These are phyloP conservation scores for Talaromyces sp. DNA, from an alignment of 2,329 filamentous ascomycete species.

Conservation along the genomic window DNA sequence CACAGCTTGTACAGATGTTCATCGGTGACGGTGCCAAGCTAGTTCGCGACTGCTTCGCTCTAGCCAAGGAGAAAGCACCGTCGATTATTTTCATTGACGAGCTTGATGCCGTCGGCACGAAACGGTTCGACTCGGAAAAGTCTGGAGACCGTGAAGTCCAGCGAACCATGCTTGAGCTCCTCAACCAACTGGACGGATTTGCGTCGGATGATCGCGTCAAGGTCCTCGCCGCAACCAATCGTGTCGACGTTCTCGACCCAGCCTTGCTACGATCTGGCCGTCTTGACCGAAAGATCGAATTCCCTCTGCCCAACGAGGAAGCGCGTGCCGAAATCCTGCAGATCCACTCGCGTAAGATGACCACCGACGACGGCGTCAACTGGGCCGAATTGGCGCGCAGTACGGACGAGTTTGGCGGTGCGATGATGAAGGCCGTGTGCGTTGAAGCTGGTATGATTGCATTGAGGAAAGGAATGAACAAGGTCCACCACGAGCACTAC, in stretches of 20 bases:
- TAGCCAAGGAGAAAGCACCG: slow-evolving; percentile 97
- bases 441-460: slow-evolving; percentile 99
- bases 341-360: slow-evolving; percentile 98
- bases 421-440: slow-evolving; percentile 96
- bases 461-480: slow-evolving; percentile 84
- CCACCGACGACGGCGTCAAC: slow-evolving; percentile 85
- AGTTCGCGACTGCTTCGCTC: slow-evolving; percentile 92
- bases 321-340: slow-evolving; percentile 93
- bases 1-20: slow-evolving; percentile 98
- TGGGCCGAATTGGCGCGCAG: slow-evolving; percentile 93
- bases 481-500: slow-evolving; percentile 97
- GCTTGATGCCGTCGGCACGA: slow-evolving; percentile 94
- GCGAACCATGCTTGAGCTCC: slow-evolving; percentile 95
- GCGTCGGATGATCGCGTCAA: slow-evolving; percentile 96
- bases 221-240: slow-evolving; percentile 89
- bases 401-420: slow-evolving; percentile 97
- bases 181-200: slow-evolving; percentile 97
- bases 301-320: slow-evolving; percentile 96
- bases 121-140: slow-evolving; percentile 98
- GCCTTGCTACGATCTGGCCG: slow-evolving; percentile 86
- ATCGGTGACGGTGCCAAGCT: slow-evolving; percentile 98
- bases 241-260: slow-evolving; percentile 88
- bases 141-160: slow-evolving; percentile 96
- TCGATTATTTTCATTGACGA: slow-evolving; percentile 99
- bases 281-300: slow-evolving; percentile 95